These are phyloP conservation scores for Scutellaria galericulata DNA, from an alignment of 257 asterid species.

Conservation along the genomic window DNA sequence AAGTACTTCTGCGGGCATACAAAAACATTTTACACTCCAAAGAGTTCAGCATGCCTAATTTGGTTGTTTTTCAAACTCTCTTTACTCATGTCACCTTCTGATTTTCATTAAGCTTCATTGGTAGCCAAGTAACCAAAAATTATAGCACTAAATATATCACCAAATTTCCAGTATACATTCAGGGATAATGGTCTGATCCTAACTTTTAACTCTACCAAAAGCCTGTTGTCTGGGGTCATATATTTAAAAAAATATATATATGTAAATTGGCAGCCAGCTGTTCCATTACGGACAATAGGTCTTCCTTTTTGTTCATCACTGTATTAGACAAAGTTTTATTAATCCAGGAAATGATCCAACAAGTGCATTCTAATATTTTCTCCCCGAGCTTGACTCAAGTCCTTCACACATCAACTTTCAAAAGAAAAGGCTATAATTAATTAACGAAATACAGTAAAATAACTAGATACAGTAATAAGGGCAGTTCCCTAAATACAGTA, in stretches of 20 bases:
- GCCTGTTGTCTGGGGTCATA: not conserved
- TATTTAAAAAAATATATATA: not conserved
- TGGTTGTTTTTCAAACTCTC: not conserved
- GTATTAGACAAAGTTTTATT: not conserved
- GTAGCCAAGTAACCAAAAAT: not conserved
- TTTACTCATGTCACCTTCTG: not conserved
- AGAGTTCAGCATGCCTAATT: slow-evolving; percentile 12
- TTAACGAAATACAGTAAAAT: not conserved
- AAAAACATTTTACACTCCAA: slow-evolving; percentile 3
- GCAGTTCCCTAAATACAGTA: not conserved
- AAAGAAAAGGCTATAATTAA: slow-evolving; percentile 6
- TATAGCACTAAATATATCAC: not conserved
- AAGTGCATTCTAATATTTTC: not conserved
- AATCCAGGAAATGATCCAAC: too few relatives aligned
- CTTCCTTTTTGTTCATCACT: too few relatives aligned
- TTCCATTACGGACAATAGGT: too few relatives aligned
- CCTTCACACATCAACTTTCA: slow-evolving; percentile 12
- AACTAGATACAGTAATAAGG: not conserved
- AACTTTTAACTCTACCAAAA: not conserved
- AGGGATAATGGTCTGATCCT: not conserved
- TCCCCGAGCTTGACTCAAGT: not conserved
- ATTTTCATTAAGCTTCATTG: slow-evolving; percentile 1
- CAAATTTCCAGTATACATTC: not conserved
- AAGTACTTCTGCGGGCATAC: not conserved
- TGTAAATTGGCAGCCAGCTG: not conserved